These are phyloP conservation scores for Eimeria maxima DNA, from an alignment of 169 alveolate genomes.

Conservation along the genomic window DNA sequence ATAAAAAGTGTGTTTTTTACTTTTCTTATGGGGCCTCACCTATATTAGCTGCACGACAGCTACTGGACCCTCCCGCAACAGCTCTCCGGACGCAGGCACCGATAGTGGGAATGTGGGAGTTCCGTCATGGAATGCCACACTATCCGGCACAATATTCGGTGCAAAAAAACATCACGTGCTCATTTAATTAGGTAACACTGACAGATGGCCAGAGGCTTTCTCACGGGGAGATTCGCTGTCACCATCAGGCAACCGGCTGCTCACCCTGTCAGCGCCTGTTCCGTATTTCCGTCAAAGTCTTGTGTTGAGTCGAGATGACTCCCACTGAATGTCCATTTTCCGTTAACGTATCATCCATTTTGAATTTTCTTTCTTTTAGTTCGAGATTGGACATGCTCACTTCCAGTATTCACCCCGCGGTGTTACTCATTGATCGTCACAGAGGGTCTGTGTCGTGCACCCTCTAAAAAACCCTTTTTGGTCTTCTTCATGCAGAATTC, in stretches of 20 bases:
- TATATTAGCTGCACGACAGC: neutral
- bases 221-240: neutral
- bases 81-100: neutral
- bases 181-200: neutral
- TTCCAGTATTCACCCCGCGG: neutral
- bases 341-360: neutral
- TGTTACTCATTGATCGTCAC: neutral
- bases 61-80: neutral
- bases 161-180: neutral
- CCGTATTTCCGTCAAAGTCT: neutral
- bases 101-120: neutral
- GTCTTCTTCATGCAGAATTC: slow-evolving; percentile 2
- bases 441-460: slow-evolving; percentile 1
- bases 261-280: neutral
- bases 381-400: neutral
- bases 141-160: neutral
- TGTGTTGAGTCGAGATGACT: neutral
- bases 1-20: neutral
- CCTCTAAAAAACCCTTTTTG: neutral
- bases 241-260: neutral
- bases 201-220: neutral
- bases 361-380: neutral
- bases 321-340: neutral
- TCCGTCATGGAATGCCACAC: neutral
- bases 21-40: neutral